Base-by-base conservation (phyloP, 1,139 yeast species). In the Suhomyces guaymorum region DNA sequence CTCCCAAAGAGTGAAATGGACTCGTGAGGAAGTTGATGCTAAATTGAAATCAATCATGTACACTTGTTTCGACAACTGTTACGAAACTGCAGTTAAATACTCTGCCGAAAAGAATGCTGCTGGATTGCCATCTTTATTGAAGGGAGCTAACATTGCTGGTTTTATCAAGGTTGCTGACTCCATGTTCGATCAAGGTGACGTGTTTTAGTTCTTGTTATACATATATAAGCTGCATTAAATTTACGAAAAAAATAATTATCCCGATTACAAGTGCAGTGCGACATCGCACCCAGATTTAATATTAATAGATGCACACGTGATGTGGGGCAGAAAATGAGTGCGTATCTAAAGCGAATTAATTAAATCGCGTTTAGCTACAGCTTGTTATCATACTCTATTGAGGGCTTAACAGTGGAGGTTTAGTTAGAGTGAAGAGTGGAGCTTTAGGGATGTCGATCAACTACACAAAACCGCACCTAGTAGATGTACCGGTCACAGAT, bases 101-200 rank as follows among this genome's bases (percentile, higher is more conserved):
- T 71, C 89, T 47, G 77, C 82, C 54, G 92, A 82, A 66, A 70
- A 75, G 68, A 68, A 71, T 50, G 69, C 80, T 41, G 48, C 46
- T 24, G 59, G 55, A 32, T 75, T 89, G 59, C 97, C 98, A 56
- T 89, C 97, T 34, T 78, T 92, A 61, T 95, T 90, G 55, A 87
- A 87, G 78, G 98, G 98, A 73, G 97, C 97, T 57, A 92, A 92
- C 82, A 84, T 92, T 73, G 97, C 97, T 50, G 97, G 97, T 66
- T 92, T 90, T 80, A 81, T 89, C 63, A 90, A 90, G 80, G 97
- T 92, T 57, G 97, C 96, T 52, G 94, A 87, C 55, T 97, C 97
- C 55, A 92, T 92, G 97, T 83, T 84, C 63, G 95, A 79, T 76
- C 96, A 87, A 68, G 98, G 97, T 75, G 97, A 90, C 57, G 90